Evolutionary conservation across 2,329 filamentous ascomycete genomes (phyloP).

Genomic region (Zymoseptoria ardabiliae): DNA sequence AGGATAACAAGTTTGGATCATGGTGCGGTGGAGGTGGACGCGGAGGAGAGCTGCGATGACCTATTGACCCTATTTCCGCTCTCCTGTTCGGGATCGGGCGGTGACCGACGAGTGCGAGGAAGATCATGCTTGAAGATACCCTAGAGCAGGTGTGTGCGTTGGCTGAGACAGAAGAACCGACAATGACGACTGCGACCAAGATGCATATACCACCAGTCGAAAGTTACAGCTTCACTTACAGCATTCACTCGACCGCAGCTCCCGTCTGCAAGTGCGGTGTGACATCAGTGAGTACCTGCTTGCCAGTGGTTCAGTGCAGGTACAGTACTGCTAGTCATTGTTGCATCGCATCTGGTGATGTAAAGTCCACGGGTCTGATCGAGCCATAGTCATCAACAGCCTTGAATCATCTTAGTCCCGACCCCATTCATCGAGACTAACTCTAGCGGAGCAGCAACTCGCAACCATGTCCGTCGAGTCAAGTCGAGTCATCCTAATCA

Average conservation of each 20-base stretch:
- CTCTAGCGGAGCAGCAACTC: not conserved
- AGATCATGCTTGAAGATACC: too few species aligned
- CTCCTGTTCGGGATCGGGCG: not conserved
- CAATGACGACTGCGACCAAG: not conserved
- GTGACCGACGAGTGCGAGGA: not conserved
- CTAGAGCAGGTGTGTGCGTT: too few species aligned
- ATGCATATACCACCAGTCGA: not conserved
- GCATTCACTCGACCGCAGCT: not conserved
- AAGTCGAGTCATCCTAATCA: constrained; percentile 29
- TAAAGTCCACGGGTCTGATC: too few species aligned
- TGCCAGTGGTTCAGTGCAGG: not conserved
- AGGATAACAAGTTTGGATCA: not conserved
- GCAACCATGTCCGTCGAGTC: not conserved
- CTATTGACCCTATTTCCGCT: too few species aligned
- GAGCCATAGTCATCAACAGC: too few species aligned
- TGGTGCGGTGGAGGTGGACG: not conserved
- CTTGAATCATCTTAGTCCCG: not conserved
- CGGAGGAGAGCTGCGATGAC: not conserved
- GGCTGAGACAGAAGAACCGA: too few species aligned
- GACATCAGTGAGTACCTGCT: not conserved
- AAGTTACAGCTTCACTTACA: not conserved
- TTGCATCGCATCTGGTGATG: not conserved
- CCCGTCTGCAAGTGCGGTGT: not conserved
- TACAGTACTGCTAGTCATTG: not conserved
- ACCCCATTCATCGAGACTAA: not conserved